A percentile compares a stretch with the other conserved stretches of the same genome.
phyloP scores from a whole-genome alignment of 2,329 filamentous ascomycete genomes.

The Apiospora koreana region DNA sequence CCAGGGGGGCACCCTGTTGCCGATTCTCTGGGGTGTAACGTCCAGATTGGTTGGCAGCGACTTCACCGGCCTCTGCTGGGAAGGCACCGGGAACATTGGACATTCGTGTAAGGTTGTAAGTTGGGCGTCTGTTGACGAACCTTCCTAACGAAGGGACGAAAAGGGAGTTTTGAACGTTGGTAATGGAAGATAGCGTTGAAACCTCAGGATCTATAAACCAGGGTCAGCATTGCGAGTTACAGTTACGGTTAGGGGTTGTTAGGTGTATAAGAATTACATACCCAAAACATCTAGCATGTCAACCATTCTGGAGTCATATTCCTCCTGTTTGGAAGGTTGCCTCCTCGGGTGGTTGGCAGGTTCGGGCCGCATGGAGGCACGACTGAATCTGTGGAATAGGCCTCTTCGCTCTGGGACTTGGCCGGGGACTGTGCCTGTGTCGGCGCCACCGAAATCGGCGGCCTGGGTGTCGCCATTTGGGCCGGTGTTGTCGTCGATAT shows the following conservation, averaged over 20 bases:
- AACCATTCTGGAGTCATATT: constrained; percentile 65
- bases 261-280: constrained; percentile 38
- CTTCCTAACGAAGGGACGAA: constrained; percentile 81
- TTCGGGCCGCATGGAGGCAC: background rate
- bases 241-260: background rate
- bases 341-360: background rate
- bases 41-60: background rate
- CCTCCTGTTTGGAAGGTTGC: constrained; percentile 22
- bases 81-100: background rate
- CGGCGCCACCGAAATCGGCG: background rate
- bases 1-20: constrained; percentile 15
- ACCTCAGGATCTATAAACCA: constrained; percentile 84
- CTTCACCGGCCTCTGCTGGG: background rate
- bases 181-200: constrained; percentile 78
- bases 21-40: background rate
- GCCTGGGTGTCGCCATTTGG: background rate
- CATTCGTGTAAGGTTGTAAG: constrained; percentile 68
- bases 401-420: background rate
- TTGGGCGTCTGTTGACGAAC: constrained; percentile 75
- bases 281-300: constrained; percentile 70
- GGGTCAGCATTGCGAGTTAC: background rate
- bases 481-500: constrained; percentile 10
- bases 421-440: no score
- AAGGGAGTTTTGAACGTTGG: constrained; percentile 87
- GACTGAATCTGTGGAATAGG: constrained; percentile 5